Percentiles rank a stretch among this genome's conserved stretches.
Evolutionary conservation across 208 protist species (phyloP).

Genomic region (Wallacemonas sp.): DNA sequence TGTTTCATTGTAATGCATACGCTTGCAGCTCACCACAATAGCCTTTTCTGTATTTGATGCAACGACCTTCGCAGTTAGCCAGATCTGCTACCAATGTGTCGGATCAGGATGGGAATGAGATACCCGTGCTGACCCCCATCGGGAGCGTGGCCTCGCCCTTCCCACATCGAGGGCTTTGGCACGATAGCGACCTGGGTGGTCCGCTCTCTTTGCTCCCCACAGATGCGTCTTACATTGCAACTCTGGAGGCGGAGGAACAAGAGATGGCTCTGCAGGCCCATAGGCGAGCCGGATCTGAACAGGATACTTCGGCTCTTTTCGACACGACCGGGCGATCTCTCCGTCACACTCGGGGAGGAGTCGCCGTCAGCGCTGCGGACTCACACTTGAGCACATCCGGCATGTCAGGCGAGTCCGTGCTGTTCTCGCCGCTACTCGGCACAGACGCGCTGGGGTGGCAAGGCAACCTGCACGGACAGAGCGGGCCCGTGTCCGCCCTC

Average conservation of each 20-base stretch:
- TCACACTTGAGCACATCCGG: neutral
- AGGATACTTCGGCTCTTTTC: neutral
- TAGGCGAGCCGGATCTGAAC: too few species aligned
- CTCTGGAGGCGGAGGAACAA: too few species aligned
- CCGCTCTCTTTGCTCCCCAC: too few species aligned
- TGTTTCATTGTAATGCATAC: too few species aligned
- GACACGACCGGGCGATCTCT: neutral
- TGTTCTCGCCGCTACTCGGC: neutral
- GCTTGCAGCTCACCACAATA: too few species aligned
- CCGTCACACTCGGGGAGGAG: neutral
- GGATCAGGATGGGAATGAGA: neutral
- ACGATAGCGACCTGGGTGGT: neutral
- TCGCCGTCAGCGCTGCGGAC: neutral
- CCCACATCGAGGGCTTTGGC: neutral
- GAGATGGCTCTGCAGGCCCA: too few species aligned
- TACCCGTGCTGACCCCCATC: neutral
- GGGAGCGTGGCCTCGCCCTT: neutral
- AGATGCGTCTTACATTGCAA: too few species aligned
- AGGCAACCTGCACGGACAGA: neutral
- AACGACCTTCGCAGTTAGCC: neutral
- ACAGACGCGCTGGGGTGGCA: neutral
- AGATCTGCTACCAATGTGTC: neutral
- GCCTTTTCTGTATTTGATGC: too few species aligned
- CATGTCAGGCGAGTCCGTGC: neutral
- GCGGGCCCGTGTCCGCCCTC: neutral